These are phyloP conservation scores for Leccinum arenicola DNA, from an alignment of 768 basidiomycete species.

Conservation along the genomic window DNA sequence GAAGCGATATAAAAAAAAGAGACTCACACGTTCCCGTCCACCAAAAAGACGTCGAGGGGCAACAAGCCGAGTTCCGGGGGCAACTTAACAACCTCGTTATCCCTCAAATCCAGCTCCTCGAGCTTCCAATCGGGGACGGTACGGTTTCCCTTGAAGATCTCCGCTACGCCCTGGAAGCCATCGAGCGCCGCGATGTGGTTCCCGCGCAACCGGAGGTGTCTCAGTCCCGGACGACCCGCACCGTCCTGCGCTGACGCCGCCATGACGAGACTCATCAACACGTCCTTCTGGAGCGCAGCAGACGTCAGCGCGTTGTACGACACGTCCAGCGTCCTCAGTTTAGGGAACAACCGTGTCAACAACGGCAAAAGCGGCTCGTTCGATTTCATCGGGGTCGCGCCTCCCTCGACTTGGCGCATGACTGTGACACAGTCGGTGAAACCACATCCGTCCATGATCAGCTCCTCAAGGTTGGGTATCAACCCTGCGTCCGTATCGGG, in stretches of 20 bases:
- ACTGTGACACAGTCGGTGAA: slow-evolving; percentile 59
- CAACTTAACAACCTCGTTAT: slow-evolving; percentile 74
- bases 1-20: not conserved
- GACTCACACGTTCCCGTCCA: slow-evolving; percentile 81
- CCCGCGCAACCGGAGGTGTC: slow-evolving; percentile 64
- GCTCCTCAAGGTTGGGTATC: slow-evolving; percentile 70
- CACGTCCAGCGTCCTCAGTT: slow-evolving; percentile 63
- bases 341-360: slow-evolving; percentile 67
- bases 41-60: slow-evolving; percentile 76
- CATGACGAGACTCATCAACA: slow-evolving; percentile 51
- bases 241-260: slow-evolving; percentile 34
- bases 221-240: slow-evolving; percentile 50
- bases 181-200: slow-evolving; percentile 62
- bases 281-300: slow-evolving; percentile 45
- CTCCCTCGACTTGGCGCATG: slow-evolving; percentile 32
- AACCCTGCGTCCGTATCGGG: slow-evolving; percentile 36
- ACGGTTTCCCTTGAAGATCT: slow-evolving; percentile 62
- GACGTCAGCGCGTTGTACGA: slow-evolving; percentile 72
- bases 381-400: slow-evolving; percentile 41
- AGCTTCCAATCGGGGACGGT: slow-evolving; percentile 67
- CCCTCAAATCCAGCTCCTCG: slow-evolving; percentile 79
- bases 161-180: slow-evolving; percentile 60
- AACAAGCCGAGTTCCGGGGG: slow-evolving; percentile 70
- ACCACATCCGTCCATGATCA: slow-evolving; percentile 71
- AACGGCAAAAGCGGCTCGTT: slow-evolving; percentile 56